These are phyloP conservation scores for Xylaria sp. DNA, from an alignment of 2,329 filamentous ascomycete species.

Conservation along the genomic window DNA sequence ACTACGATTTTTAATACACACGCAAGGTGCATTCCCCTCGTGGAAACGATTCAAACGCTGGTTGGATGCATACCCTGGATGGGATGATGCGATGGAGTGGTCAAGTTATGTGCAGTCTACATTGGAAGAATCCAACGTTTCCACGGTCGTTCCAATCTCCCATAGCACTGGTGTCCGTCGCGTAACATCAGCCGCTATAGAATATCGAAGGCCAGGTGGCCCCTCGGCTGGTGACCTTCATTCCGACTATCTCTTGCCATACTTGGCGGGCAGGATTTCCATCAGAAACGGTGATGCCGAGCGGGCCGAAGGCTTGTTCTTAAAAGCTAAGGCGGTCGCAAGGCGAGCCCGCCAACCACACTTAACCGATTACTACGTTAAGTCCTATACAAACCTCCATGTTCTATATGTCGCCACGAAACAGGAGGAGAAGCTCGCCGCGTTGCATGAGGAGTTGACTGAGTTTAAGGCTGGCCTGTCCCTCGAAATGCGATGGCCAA, in stretches of 20 bases:
- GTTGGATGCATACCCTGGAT: constrained; percentile 30
- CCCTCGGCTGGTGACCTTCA: constrained; percentile 6
- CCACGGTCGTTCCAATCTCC: not conserved
- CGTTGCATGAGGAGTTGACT: constrained; percentile 27
- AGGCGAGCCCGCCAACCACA: constrained; percentile 12
- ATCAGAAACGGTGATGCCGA: constrained; percentile 33
- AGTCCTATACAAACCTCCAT: constrained; percentile 34
- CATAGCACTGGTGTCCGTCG: not conserved
- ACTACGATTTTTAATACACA: constrained; percentile 35
- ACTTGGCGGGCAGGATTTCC: constrained; percentile 34
- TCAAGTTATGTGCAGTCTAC: constrained; percentile 20
- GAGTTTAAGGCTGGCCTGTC: constrained; percentile 17
- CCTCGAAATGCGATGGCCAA: constrained; percentile 20
- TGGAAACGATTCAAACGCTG: constrained; percentile 32
- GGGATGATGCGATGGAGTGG: constrained; percentile 32
- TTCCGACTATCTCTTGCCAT: constrained; percentile 33
- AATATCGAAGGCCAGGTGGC: constrained; percentile 24
- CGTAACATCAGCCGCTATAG: constrained; percentile 18
- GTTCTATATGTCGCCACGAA: constrained; percentile 33
- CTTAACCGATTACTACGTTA: constrained; percentile 28
- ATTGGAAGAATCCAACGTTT: constrained; percentile 13
- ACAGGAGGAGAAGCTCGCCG: constrained; percentile 24
- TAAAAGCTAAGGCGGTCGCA: constrained; percentile 30
- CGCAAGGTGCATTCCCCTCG: constrained; percentile 30
- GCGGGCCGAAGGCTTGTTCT: constrained; percentile 36